A percentile compares a stretch with the other conserved stretches of the same genome.
Evolutionary conservation across 2,329 filamentous ascomycete species (phyloP).

Genomic region (Microcera coccophila): DNA sequence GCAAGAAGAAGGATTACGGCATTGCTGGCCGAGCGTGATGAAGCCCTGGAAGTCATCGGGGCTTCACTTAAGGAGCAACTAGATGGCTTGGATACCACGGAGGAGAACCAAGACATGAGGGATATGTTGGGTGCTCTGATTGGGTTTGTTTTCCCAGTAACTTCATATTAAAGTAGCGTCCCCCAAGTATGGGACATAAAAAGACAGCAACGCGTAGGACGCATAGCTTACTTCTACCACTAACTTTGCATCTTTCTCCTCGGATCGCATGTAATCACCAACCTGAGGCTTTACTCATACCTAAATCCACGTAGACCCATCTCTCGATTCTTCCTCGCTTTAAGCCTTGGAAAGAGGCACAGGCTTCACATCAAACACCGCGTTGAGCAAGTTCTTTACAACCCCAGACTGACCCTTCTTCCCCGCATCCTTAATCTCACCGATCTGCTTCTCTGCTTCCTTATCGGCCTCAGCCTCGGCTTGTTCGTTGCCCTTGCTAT

Average conservation of each 20-base stretch:
- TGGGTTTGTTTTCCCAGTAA: constrained; percentile 45
- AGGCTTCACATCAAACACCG: constrained; percentile 81
- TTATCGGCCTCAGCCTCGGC: constrained; percentile 77
- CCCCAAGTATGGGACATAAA: constrained; percentile 8
- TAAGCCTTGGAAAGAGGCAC: constrained; percentile 43
- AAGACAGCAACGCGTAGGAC: constrained; percentile 13
- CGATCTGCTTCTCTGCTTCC: constrained; percentile 73
- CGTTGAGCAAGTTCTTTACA: constrained; percentile 74
- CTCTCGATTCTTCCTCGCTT: constrained; percentile 7
- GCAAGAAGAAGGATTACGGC: constrained; percentile 61
- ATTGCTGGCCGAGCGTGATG: constrained; percentile 64
- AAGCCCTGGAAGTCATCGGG: constrained; percentile 60
- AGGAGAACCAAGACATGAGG: constrained; percentile 55
- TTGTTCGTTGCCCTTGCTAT: constrained; percentile 81
- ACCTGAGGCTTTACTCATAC: constrained; percentile 3
- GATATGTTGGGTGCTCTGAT: constrained; percentile 54
- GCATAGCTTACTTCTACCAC: constrained; percentile 1
- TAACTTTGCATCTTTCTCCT: constrained; percentile 15
- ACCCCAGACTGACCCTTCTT: constrained; percentile 76
- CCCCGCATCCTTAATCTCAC: constrained; percentile 76
- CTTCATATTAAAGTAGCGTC: constrained; percentile 20
- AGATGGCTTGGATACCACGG: constrained; percentile 50
- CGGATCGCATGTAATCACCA: constrained; percentile 1
- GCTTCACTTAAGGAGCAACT: constrained; percentile 62
- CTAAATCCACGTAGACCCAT: not conserved